These are phyloP conservation scores for Puccinia coronata DNA, from an alignment of 1,284 basidiomycete species.

Conservation along the genomic window DNA sequence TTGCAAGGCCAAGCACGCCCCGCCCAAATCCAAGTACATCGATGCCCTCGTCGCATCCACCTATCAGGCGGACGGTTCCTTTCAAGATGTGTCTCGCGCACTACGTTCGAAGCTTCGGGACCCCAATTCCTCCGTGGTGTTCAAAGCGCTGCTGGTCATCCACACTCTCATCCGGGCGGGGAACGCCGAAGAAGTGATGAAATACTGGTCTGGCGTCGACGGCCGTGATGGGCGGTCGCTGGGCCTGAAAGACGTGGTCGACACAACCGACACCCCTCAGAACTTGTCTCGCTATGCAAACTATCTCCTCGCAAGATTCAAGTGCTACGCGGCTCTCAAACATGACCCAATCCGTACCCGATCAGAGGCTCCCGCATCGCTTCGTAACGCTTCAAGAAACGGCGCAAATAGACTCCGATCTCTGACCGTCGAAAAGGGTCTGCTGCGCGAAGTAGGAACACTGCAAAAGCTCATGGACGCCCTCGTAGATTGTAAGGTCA, in stretches of 20 bases:
- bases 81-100: slow-evolving; percentile 87
- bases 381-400: slow-evolving; percentile 52
- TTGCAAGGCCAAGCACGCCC: slow-evolving; percentile 83
- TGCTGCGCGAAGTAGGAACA: slow-evolving; percentile 84
- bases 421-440: slow-evolving; percentile 92
- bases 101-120: slow-evolving; percentile 80
- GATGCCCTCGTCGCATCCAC: slow-evolving; percentile 87
- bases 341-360: slow-evolving; percentile 87
- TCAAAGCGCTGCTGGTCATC: slow-evolving; percentile 91
- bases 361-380: slow-evolving; percentile 25
- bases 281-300: slow-evolving; percentile 83
- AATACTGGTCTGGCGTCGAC: slow-evolving; percentile 76
- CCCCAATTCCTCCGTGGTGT: slow-evolving; percentile 86
- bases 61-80: slow-evolving; percentile 84
- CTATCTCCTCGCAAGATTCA: slow-evolving; percentile 86
- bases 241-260: slow-evolving; percentile 47
- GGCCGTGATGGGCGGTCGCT: slow-evolving; percentile 69
- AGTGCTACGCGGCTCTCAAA: slow-evolving; percentile 83
- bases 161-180: slow-evolving; percentile 95
- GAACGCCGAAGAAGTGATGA: slow-evolving; percentile 83
- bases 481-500: slow-evolving; percentile 80
- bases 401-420: slow-evolving; percentile 69
- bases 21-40: slow-evolving; percentile 78
- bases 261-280: slow-evolving; percentile 67
- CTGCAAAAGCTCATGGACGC: slow-evolving; percentile 87